Conservation (phyloP, 2,329 filamentous ascomycete genomes). For the Neurospora sp. region DNA sequence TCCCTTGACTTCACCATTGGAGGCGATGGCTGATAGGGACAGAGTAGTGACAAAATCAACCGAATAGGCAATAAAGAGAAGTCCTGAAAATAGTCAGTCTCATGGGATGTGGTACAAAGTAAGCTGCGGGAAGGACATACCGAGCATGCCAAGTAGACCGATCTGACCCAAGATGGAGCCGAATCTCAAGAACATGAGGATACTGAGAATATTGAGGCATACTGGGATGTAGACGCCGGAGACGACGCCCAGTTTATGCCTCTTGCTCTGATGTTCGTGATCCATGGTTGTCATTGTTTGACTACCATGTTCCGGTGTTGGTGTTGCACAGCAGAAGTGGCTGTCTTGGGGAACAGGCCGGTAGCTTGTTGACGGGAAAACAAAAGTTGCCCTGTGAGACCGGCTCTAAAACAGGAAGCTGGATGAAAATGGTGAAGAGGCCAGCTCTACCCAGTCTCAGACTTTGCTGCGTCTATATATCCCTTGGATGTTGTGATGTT, state of each 20-base stretch:
- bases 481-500: not conserved
- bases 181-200: conserved; percentile 87
- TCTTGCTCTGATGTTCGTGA: conserved; percentile 24
- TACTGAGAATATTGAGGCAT: conserved; percentile 81
- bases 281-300: conserved; percentile 22
- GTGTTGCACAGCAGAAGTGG: not conserved
- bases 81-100: conserved; percentile 36
- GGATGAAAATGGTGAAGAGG: not conserved
- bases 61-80: conserved; percentile 66
- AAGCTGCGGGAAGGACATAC: conserved; percentile 33
- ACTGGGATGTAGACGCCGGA: conserved; percentile 80
- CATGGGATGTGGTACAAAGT: not conserved
- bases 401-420: not conserved
- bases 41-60: conserved; percentile 79
- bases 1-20: conserved; percentile 80
- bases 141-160: conserved; percentile 70
- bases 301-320: not conserved
- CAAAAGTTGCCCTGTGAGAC: not conserved
- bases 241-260: conserved; percentile 62
- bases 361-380: not conserved
- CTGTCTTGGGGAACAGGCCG: not conserved
- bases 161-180: conserved; percentile 75
- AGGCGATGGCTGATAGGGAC: conserved; percentile 80
- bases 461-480: not conserved
- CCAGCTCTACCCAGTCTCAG: not conserved